These are phyloP conservation scores for Purpureocillium takamizusanense DNA, from an alignment of 2,329 filamentous ascomycete genomes.

Conservation along the genomic window DNA sequence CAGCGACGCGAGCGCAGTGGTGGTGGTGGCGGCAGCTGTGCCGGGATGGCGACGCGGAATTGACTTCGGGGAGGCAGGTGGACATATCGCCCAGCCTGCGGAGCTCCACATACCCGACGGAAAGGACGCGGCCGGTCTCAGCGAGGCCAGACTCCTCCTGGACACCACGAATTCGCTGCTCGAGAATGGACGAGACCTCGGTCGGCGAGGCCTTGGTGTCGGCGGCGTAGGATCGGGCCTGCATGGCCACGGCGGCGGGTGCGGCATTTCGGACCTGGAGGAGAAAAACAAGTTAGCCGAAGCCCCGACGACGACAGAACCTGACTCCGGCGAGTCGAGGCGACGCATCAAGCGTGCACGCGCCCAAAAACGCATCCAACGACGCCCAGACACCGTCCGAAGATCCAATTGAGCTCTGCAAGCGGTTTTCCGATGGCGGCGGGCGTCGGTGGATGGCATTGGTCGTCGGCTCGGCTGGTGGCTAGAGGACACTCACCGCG, in stretches of 20 bases:
- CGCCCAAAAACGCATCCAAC: constrained; percentile 14
- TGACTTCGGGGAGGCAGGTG: background rate
- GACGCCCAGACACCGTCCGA: constrained; percentile 8
- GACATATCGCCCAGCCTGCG: constrained; percentile 2
- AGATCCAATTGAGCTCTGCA: constrained; percentile 26
- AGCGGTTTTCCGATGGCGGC: constrained; percentile 21
- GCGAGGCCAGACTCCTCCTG: constrained; percentile 93
- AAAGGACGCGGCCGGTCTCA: constrained; percentile 98
- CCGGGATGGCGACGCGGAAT: background rate
- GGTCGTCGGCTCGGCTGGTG: constrained; percentile 26
- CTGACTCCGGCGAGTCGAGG: constrained; percentile 12
- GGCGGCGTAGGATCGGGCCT: constrained; percentile 75
- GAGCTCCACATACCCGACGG: constrained; percentile 77
- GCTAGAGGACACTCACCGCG: constrained; percentile 67
- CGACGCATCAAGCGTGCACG: constrained; percentile 9
- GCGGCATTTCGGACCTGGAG: constrained; percentile 75
- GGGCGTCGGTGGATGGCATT: constrained; percentile 34
- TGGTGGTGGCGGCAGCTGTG: background rate
- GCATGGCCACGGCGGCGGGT: constrained; percentile 65
- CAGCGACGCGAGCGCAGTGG: background rate
- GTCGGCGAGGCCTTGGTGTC: constrained; percentile 93
- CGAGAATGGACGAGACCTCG: constrained; percentile 98
- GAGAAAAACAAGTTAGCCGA: constrained; percentile 48
- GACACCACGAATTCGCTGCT: constrained; percentile 97
- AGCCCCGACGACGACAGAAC: constrained; percentile 31